phyloP scores from a whole-genome alignment of 2,329 filamentous ascomycete genomes.

The Tolypocladium ophioglossoides region DNA sequence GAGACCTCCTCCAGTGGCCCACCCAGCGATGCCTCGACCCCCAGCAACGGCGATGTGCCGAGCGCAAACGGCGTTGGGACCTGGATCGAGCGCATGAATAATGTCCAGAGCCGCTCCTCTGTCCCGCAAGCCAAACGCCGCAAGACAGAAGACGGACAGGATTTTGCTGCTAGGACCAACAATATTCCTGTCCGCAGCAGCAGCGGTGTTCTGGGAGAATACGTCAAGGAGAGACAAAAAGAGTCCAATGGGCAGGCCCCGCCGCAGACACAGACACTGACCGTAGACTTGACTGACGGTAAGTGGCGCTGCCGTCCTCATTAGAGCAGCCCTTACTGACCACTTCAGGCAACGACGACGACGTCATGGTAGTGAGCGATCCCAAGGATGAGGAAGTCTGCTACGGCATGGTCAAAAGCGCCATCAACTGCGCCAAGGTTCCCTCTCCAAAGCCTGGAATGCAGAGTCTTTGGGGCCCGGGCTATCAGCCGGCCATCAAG shows the following conservation, averaged over 20 bases:
- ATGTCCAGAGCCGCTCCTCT: constrained; percentile 55
- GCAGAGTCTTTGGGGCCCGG: constrained; percentile 44
- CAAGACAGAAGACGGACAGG: constrained; percentile 40
- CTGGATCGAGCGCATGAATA: constrained; percentile 68
- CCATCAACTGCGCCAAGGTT: constrained; percentile 55
- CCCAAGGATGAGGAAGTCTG: constrained; percentile 63
- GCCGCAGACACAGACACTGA: constrained; percentile 27
- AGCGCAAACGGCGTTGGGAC: constrained; percentile 34
- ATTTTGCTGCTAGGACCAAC: constrained; percentile 25
- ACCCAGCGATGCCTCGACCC: constrained; percentile 22
- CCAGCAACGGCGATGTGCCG: constrained; percentile 13
- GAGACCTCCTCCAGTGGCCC: constrained; percentile 21
- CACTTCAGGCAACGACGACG: constrained; percentile 39
- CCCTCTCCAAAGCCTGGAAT: constrained; percentile 58
- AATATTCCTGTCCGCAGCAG: constrained; percentile 24
- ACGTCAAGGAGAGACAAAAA: constrained; percentile 50
- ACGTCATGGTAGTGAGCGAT: constrained; percentile 46
- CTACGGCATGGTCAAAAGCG: constrained; percentile 65
- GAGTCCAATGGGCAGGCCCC: constrained; percentile 23
- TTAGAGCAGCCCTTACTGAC: constrained; percentile 17
- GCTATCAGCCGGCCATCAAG: constrained; percentile 64
- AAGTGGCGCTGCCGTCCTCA: constrained; percentile 6
- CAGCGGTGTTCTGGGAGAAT: constrained; percentile 51
- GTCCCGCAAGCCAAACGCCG: constrained; percentile 54
- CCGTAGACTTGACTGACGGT: constrained; percentile 50